Conservation (phyloP, 495 filamentous ascomycete species). For the Entonaema liquescens region DNA sequence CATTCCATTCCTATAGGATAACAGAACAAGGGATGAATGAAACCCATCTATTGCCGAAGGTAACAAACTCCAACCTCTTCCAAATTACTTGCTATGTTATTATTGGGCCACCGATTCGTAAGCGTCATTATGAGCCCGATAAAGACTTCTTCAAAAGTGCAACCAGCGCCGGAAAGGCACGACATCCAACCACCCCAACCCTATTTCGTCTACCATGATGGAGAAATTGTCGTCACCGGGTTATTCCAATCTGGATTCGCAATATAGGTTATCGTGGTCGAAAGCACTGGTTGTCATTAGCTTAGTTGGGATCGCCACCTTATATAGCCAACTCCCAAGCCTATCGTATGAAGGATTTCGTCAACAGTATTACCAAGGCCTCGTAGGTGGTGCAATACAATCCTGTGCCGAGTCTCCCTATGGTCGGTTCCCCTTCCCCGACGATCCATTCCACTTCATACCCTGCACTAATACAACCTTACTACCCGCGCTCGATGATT, state of each 20-base stretch:
- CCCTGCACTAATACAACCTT: conserved; percentile 54
- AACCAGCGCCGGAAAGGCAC: too few species aligned
- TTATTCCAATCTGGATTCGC: not conserved
- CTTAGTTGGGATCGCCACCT: conserved; percentile 15
- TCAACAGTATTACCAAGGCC: conserved; percentile 27
- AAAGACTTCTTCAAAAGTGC: not conserved
- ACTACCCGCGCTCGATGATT: conserved; percentile 50
- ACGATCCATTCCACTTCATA: conserved; percentile 54
- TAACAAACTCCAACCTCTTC: not conserved
- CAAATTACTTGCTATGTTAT: not conserved
- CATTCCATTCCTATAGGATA: too few species aligned
- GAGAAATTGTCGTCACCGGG: conserved; percentile 14
- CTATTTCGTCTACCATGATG: conserved; percentile 7
- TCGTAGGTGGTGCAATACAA: conserved; percentile 14
- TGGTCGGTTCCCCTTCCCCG: conserved; percentile 49
- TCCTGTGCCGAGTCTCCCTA: conserved; percentile 39
- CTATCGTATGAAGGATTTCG: conserved; percentile 37
- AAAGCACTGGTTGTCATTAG: conserved; percentile 23
- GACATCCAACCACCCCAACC: not conserved
- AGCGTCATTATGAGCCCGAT: not conserved
- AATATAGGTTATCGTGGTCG: conserved; percentile 6
- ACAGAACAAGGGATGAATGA: not conserved
- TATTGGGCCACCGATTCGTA: not conserved
- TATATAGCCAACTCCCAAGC: conserved; percentile 28
- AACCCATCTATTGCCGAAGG: not conserved